phyloP scores from a whole-genome alignment of 2,329 filamentous ascomycete genomes.

The Penicillium griseofulvum region DNA sequence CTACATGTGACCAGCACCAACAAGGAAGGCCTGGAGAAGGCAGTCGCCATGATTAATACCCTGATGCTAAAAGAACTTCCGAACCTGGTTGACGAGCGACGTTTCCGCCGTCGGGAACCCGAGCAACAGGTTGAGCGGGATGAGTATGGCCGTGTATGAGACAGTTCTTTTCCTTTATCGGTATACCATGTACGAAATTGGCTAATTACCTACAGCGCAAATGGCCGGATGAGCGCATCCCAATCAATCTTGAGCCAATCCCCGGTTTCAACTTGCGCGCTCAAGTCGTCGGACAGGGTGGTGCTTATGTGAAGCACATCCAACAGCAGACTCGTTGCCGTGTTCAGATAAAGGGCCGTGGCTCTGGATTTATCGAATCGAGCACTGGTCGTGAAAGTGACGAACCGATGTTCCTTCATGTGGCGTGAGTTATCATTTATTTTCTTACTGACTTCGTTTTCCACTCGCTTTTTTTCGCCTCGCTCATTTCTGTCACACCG shows the following conservation, averaged over 20 bases:
- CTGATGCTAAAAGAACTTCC: conserved; percentile 95
- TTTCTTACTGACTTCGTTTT: background rate
- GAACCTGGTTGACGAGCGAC: conserved; percentile 88
- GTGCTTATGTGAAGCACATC: conserved; percentile 96
- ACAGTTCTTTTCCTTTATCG: background rate
- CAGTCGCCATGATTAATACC: conserved; percentile 84
- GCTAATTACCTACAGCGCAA: conserved; percentile 65
- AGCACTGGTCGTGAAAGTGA: conserved; percentile 88
- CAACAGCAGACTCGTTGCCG: conserved; percentile 92
- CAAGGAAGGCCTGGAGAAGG: conserved; percentile 87
- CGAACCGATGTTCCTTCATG: conserved; percentile 94
- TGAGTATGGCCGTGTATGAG: conserved; percentile 75
- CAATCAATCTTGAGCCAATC: conserved; percentile 84
- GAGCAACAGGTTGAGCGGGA: conserved; percentile 80
- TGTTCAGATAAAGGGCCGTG: conserved; percentile 96
- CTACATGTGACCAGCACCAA: conserved; percentile 91
- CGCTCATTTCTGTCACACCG: background rate
- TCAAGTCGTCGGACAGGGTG: conserved; percentile 91
- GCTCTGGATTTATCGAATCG: conserved; percentile 89
- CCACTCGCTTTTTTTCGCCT: background rate
- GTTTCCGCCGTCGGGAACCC: conserved; percentile 78
- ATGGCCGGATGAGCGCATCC: conserved; percentile 97
- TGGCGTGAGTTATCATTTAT: conserved; percentile 59
- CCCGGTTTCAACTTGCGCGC: conserved; percentile 94
- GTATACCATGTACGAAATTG: background rate